Evolutionary conservation across 345 rosid species (phyloP).

Genomic region (Eucalyptus leucophloia): DNA sequence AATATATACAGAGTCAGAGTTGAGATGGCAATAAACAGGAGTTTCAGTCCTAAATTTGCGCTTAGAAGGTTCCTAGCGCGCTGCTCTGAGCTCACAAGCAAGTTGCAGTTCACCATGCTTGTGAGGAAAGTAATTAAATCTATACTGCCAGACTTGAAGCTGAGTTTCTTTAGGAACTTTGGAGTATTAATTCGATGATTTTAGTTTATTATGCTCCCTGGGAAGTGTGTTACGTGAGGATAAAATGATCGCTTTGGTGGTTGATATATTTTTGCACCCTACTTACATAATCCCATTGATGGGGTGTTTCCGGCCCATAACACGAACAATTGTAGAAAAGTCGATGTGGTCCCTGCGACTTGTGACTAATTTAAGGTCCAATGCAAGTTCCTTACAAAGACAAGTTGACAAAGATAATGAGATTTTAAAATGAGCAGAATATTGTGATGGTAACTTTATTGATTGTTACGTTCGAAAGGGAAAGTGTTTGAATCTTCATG

Average conservation of each 20-base stretch:
- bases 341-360: slow-evolving; percentile 38
- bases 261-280: slow-evolving; percentile 60
- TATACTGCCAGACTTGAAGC: background rate
- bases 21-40: slow-evolving; percentile 53
- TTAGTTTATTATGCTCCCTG: slow-evolving; percentile 11
- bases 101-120: slow-evolving; percentile 17
- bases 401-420: background rate
- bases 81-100: slow-evolving; percentile 34
- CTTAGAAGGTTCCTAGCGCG: slow-evolving; percentile 51
- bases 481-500: slow-evolving; percentile 63
- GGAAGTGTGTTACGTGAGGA: slow-evolving; percentile 31
- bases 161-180: background rate
- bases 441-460: slow-evolving; percentile 25
- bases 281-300: slow-evolving; percentile 50
- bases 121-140: slow-evolving; percentile 17
- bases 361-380: slow-evolving; percentile 41
- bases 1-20: background rate
- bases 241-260: slow-evolving; percentile 37
- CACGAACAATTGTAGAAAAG: slow-evolving; percentile 40
- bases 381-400: background rate
- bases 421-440: background rate
- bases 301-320: slow-evolving; percentile 50
- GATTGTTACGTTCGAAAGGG: slow-evolving; percentile 41
- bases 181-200: background rate
- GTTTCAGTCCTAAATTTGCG: slow-evolving; percentile 44